phyloP scores from a whole-genome alignment of 192 early-diverging fungal species.

The Podila verticillata region DNA sequence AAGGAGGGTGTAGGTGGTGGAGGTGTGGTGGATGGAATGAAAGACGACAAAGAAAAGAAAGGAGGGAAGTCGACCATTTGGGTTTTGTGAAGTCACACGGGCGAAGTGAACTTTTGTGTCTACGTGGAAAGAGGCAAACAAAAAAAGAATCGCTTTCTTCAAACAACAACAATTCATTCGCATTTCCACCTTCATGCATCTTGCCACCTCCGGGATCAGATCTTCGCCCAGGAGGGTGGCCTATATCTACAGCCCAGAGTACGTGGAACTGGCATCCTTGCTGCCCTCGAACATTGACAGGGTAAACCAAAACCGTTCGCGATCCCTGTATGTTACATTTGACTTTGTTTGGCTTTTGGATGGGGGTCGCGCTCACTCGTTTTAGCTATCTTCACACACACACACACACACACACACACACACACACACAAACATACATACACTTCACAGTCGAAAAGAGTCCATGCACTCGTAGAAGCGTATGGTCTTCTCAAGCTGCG shows the following conservation, averaged over 20 bases:
- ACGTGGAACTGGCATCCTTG: constrained; percentile 26
- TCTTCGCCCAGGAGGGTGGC: constrained; percentile 11
- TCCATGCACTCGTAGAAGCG: constrained; percentile 33
- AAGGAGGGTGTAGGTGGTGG: too few relatives aligned
- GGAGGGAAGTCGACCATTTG: too few relatives aligned
- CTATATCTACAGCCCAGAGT: constrained; percentile 41
- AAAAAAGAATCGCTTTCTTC: too few relatives aligned
- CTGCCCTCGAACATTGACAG: constrained; percentile 48
- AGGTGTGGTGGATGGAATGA: too few relatives aligned
- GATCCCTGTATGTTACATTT: background rate
- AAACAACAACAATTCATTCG: background rate
- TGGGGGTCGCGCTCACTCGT: too few relatives aligned
- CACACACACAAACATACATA: background rate
- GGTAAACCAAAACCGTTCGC: background rate
- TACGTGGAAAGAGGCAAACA: too few relatives aligned
- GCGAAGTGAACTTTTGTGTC: too few relatives aligned
- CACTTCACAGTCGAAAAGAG: constrained; percentile 29
- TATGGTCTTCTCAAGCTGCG: constrained; percentile 19
- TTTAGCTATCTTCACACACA: background rate
- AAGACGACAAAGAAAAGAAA: too few relatives aligned
- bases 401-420: too few relatives aligned
- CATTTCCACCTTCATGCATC: background rate
- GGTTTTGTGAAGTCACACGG: too few relatives aligned
- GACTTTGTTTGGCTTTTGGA: too few relatives aligned
- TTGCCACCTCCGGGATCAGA: background rate